phyloP scores from a whole-genome alignment of 345 rosid species.

The Arabis alpina region DNA sequence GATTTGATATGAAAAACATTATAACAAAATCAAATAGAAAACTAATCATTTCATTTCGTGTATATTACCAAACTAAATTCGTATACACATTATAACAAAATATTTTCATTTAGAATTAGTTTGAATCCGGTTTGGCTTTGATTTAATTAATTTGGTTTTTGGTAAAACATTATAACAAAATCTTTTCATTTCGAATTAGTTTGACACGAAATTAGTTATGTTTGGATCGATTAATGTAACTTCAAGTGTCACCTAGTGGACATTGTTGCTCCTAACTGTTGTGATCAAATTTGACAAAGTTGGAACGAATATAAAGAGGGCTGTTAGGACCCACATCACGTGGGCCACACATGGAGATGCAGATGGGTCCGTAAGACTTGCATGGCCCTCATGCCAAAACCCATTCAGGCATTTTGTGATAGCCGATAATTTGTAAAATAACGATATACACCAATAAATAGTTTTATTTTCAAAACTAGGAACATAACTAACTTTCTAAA shows the following conservation, averaged over 20 bases:
- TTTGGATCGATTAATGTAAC: neutral
- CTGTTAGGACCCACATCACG: slow-evolving; percentile 31
- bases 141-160: neutral
- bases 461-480: neutral
- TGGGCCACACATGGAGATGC: slow-evolving; percentile 36
- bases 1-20: too few species aligned
- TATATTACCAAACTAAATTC: too few species aligned
- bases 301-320: slow-evolving; percentile 5
- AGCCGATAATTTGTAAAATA: slow-evolving; percentile 18
- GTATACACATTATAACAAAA: too few species aligned
- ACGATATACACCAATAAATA: neutral
- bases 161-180: neutral
- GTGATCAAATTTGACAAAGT: slow-evolving; percentile 28
- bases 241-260: slow-evolving; percentile 18
- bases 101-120: too few species aligned
- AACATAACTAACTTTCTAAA: neutral
- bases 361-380: slow-evolving; percentile 33
- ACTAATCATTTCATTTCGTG: too few species aligned
- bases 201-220: neutral
- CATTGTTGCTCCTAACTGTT: slow-evolving; percentile 30
- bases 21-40: too few species aligned
- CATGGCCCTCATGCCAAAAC: slow-evolving; percentile 27
- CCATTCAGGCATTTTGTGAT: slow-evolving; percentile 26
- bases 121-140: too few species aligned
- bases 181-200: neutral